Percentiles rank a stretch among this genome's conserved stretches.
These are phyloP conservation scores for Amanita rimosa DNA, from an alignment of 768 basidiomycete genomes.

Conservation along the genomic window DNA sequence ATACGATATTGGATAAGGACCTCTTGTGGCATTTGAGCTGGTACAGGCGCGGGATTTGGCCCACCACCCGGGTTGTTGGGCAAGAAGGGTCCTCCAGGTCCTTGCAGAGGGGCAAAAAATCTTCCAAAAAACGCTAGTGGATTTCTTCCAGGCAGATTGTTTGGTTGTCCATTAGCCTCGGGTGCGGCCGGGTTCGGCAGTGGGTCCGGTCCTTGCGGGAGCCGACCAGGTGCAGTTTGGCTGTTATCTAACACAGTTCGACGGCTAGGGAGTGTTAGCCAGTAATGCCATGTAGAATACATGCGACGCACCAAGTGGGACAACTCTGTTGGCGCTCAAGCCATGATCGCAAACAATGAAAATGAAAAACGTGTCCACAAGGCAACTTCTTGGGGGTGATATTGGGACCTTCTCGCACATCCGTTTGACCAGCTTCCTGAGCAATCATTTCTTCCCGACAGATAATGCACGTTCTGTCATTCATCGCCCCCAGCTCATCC, in stretches of 20 bases:
- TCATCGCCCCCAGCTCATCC: constrained; percentile 71
- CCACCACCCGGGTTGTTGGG: not conserved
- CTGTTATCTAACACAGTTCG: constrained; percentile 60
- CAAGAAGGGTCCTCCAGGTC: not conserved
- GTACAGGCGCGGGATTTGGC: constrained; percentile 20
- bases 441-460: constrained; percentile 91
- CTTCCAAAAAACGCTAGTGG: constrained; percentile 44
- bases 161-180: constrained; percentile 23
- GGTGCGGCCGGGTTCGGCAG: constrained; percentile 11
- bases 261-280: constrained; percentile 34
- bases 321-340: constrained; percentile 97
- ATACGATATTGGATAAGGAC: constrained; percentile 57
- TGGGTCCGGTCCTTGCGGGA: constrained; percentile 14
- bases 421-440: constrained; percentile 19
- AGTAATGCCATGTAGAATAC: not conserved
- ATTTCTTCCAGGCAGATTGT: constrained; percentile 35
- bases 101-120: constrained; percentile 41
- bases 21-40: constrained; percentile 29
- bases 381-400: constrained; percentile 94
- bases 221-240: constrained; percentile 21
- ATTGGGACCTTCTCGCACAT: constrained; percentile 61
- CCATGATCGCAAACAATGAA: constrained; percentile 95
- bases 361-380: constrained; percentile 97
- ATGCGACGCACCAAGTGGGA: constrained; percentile 77
- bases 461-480: constrained; percentile 93